phyloP scores from a whole-genome alignment of 352 stramenopile genomes.

The Hyphochytrium catenoides region DNA sequence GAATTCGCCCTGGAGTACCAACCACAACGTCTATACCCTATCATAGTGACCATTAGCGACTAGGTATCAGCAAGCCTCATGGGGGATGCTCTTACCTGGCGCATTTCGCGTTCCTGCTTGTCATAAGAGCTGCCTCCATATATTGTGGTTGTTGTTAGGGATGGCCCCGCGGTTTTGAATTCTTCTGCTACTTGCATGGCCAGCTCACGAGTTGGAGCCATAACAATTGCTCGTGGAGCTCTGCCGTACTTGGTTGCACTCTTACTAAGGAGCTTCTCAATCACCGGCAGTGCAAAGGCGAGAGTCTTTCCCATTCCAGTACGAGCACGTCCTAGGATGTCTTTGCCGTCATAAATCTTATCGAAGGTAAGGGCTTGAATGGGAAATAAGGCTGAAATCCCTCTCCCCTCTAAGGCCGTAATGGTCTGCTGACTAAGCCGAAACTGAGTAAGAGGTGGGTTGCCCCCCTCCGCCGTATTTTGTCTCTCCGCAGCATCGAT shows the following conservation, averaged over 20 bases:
- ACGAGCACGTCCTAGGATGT: constrained; percentile 87
- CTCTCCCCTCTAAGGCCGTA: constrained; percentile 29
- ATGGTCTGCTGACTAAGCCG: constrained; percentile 30
- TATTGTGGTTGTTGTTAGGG: constrained; percentile 60
- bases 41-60: too few relatives aligned
- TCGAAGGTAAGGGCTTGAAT: constrained; percentile 84
- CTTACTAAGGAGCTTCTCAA: constrained; percentile 69
- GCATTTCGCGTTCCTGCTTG: constrained; percentile 62
- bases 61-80: too few relatives aligned
- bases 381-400: constrained; percentile 65
- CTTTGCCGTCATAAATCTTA: constrained; percentile 77
- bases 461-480: constrained; percentile 17
- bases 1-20: constrained; percentile 70
- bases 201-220: constrained; percentile 91
- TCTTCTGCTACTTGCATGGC: constrained; percentile 84
- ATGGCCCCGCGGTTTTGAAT: constrained; percentile 49
- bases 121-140: constrained; percentile 74
- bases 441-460: constrained; percentile 42
- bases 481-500: constrained; percentile 10
- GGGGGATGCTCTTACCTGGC: too few relatives aligned
- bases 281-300: constrained; percentile 85
- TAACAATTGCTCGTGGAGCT: constrained; percentile 74
- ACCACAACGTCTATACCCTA: constrained; percentile 75
- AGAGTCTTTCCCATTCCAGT: constrained; percentile 97
- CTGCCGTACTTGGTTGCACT: constrained; percentile 27